phyloP scores from a whole-genome alignment of 2,329 filamentous ascomycete species.

The Remersonia thermophila region DNA sequence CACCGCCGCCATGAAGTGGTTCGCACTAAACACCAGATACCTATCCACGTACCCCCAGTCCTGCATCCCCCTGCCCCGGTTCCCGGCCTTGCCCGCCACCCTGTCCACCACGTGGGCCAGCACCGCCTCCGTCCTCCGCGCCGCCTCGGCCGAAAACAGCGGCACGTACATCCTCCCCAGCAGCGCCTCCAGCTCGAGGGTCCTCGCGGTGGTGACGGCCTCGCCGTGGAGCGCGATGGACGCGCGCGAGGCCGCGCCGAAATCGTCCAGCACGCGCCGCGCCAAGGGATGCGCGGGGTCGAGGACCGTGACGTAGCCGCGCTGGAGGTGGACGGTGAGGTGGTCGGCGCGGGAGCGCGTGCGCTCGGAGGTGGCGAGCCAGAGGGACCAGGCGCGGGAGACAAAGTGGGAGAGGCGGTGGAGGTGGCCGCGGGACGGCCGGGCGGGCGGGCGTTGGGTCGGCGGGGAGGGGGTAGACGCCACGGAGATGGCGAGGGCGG shows the following conservation, averaged over 20 bases:
- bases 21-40: slow-evolving; percentile 15
- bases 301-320: slow-evolving; percentile 16
- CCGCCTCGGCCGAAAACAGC: slow-evolving; percentile 10
- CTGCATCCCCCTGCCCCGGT: background rate
- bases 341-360: slow-evolving; percentile 11
- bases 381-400: slow-evolving; percentile 13
- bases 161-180: slow-evolving; percentile 16
- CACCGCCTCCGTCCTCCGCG: slow-evolving; percentile 7
- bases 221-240: slow-evolving; percentile 7
- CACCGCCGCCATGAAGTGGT: slow-evolving; percentile 15
- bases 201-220: slow-evolving; percentile 9
- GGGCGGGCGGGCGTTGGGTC: too few species aligned
- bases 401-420: slow-evolving; percentile 7
- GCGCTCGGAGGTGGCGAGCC: slow-evolving; percentile 9
- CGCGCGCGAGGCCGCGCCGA: background rate
- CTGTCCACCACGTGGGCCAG: slow-evolving; percentile 3
- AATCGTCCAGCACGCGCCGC: slow-evolving; percentile 7
- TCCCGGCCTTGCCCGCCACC: slow-evolving; percentile 1
- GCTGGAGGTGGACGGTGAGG: slow-evolving; percentile 16
- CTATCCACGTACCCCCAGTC: slow-evolving; percentile 13
- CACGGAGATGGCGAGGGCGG: too few species aligned
- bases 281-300: slow-evolving; percentile 8
- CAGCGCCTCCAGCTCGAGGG: slow-evolving; percentile 14
- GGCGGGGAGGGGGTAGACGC: too few species aligned
- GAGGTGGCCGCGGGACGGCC: background rate